A percentile compares a stretch with the other conserved stretches of the same genome.
These are phyloP conservation scores for Aspergillus nidulans DNA, from an alignment of 495 filamentous ascomycete genomes.

Conservation along the genomic window DNA sequence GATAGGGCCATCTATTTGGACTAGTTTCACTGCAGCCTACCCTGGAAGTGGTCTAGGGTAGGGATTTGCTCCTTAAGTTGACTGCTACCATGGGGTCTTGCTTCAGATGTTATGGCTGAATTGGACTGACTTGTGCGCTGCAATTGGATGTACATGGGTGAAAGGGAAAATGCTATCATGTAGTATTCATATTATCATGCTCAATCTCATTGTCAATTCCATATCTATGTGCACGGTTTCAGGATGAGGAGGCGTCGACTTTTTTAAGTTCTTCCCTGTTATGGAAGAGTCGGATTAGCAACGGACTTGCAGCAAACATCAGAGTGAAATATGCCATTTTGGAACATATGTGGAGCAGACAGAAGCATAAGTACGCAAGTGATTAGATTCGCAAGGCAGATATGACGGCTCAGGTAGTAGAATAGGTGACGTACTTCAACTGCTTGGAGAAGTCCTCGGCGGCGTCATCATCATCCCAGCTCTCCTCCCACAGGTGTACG, in stretches of 20 bases:
- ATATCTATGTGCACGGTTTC: constrained; percentile 1
- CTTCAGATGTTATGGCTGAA: too few relatives aligned
- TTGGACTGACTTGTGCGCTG: too few relatives aligned
- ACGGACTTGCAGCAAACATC: not conserved
- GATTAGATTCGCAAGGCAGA: too few relatives aligned
- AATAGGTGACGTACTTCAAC: constrained; percentile 65
- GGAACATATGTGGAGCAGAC: not conserved
- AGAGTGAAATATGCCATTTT: not conserved
- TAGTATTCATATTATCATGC: not conserved
- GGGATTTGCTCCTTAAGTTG: too few relatives aligned
- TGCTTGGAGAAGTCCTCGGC: constrained; percentile 94
- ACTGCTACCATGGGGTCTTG: too few relatives aligned
- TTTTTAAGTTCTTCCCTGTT: constrained; percentile 93
- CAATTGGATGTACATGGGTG: not conserved
- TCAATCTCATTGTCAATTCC: not conserved
- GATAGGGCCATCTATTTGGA: too few relatives aligned
- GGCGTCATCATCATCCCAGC: constrained; percentile 98
- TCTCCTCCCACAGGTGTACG: constrained; percentile 96
- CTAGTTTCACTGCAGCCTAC: too few relatives aligned
- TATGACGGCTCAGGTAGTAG: too few relatives aligned
- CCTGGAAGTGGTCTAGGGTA: too few relatives aligned
- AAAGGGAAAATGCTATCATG: not conserved
- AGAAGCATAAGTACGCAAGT: too few relatives aligned
- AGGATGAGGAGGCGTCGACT: constrained; percentile 58
- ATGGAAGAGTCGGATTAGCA: not conserved